phyloP scores from a whole-genome alignment of 2,329 filamentous ascomycete species.

The Alternaria consortialis region DNA sequence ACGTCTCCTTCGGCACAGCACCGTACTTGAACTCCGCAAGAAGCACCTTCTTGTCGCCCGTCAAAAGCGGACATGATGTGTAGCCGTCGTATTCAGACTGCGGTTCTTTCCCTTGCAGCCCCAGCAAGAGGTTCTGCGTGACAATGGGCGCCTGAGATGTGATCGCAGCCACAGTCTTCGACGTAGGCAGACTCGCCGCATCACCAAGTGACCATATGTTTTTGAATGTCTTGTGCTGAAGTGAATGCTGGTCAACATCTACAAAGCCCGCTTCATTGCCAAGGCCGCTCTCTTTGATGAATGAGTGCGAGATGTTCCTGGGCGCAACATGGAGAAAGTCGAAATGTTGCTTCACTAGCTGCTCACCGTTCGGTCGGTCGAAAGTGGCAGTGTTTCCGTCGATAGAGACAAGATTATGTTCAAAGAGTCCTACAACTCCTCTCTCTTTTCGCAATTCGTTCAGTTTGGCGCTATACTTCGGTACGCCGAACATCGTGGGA shows the following conservation, averaged over 20 bases:
- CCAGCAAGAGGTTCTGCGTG: conserved; percentile 43
- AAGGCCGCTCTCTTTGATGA: conserved; percentile 46
- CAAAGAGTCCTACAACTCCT: conserved; percentile 50
- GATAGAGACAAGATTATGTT: conserved; percentile 49
- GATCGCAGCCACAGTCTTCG: conserved; percentile 52
- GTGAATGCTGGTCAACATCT: conserved; percentile 46
- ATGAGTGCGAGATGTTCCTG: conserved; percentile 49
- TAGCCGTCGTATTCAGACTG: conserved; percentile 48
- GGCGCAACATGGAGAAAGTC: conserved; percentile 51
- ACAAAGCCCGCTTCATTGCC: conserved; percentile 49
- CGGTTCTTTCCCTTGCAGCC: conserved; percentile 37
- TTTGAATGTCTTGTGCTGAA: conserved; percentile 46
- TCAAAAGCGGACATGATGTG: conserved; percentile 51
- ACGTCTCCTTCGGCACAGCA: conserved; percentile 69
- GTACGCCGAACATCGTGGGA: conserved; percentile 52
- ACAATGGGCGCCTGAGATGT: conserved; percentile 49
- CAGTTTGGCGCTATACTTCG: conserved; percentile 50
- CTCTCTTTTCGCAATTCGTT: conserved; percentile 47
- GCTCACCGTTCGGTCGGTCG: conserved; percentile 30
- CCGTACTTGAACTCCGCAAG: conserved; percentile 73
- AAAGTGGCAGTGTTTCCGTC: conserved; percentile 51
- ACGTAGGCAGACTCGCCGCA: conserved; percentile 49
- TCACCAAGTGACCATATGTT: conserved; percentile 53
- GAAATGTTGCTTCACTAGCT: conserved; percentile 43
- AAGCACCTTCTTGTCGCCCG: conserved; percentile 68